These are phyloP conservation scores for Ceratobasidium sp. DNA, from an alignment of 1,284 basidiomycete genomes.

Conservation along the genomic window DNA sequence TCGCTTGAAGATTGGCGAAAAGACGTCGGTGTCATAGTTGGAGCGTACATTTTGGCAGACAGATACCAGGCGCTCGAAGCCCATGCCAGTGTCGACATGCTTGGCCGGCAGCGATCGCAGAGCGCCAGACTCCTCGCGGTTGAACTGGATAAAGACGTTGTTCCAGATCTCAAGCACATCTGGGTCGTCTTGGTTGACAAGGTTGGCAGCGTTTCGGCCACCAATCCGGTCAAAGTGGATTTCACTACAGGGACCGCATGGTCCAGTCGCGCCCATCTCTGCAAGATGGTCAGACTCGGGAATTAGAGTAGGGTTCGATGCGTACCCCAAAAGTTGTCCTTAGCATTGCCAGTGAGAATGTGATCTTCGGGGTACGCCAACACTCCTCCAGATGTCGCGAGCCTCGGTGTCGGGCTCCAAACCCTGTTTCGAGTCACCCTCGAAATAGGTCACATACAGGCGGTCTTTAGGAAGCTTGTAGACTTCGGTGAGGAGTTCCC, in stretches of 20 bases:
- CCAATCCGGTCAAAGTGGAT: conserved; percentile 98
- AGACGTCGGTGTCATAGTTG: conserved; percentile 98
- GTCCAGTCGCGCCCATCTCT: conserved; percentile 99
- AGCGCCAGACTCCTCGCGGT: conserved; percentile 88
- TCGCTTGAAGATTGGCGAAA: conserved; percentile 85
- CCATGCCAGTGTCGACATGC: conserved; percentile 99
- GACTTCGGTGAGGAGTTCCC: conserved; percentile 90
- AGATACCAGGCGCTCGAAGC: conserved; percentile 96
- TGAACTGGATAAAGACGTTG: conserved; percentile 99
- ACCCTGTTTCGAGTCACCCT: conserved; percentile 87
- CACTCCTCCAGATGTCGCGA: conserved; percentile 82
- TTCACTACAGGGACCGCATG: conserved; percentile 97
- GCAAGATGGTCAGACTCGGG: conserved; percentile 35
- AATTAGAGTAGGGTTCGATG: neutral
- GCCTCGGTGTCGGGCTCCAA: conserved; percentile 90
- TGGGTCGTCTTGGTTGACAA: conserved; percentile 95
- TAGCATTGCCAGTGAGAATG: conserved; percentile 91
- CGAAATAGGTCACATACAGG: conserved; percentile 97
- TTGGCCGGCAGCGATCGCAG: conserved; percentile 85
- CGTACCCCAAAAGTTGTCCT: conserved; percentile 99
- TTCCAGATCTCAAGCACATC: conserved; percentile 99
- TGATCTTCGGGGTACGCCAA: conserved; percentile 89
- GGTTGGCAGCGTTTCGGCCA: conserved; percentile 85
- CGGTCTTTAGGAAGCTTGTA: conserved; percentile 90
- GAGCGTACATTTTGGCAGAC: conserved; percentile 89